Base-by-base conservation (phyloP, 139 green algal species). In the Astrephomene gubernaculifera region DNA sequence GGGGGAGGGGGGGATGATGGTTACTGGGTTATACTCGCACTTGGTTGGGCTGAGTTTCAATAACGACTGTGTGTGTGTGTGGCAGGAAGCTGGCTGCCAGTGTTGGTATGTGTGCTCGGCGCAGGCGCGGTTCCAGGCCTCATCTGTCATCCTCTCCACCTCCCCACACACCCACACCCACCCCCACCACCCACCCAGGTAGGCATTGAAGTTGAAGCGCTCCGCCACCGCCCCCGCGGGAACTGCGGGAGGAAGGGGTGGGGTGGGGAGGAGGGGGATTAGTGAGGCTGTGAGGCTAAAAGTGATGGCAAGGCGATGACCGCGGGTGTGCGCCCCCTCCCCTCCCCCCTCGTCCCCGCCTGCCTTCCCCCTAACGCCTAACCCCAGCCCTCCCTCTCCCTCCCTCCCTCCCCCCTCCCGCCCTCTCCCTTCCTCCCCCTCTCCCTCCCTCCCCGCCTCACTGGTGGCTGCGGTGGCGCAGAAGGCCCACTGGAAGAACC, bases 401-500 rank as follows among this genome's bases (percentile, higher is more conserved):
- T 19, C 64, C 41, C 5, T 31, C 64, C 64, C 33, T 38, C 64
- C 4, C n/a, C 7, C 33, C 93, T 86, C 89, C 64, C 64, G 12
- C n/a, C 63, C 64, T 7, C n/a, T n/a, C n/a, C 61, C 29, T 41
- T 41, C 29, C 61, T n/a, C 61, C 61, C 41, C n/a, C 29, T 36
- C 2, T 33, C 68, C 68, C 36, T 54, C 39, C 68, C 68, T 54
- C 39, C 68, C 68, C 43, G 2, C 2, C 74, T 82, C 53, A 82
- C 74, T 96, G 53, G 93, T 90, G 5, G 89, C 84, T 5, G 92
- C 88, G 29, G 92, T 91, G 22, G 93, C 90, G 63, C 89, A 91
- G 38, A 94, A 95, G 29, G 83, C 87, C 89, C 89, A 94, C 49
- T 92, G 87, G 74, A 92, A 94, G 63, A 92, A 89, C 74, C 74